Evolutionary conservation across 2,329 filamentous ascomycete species (phyloP), one percentile per base, ranked within the genome.

Genomic region (Pseudocercospora vitis): DNA sequence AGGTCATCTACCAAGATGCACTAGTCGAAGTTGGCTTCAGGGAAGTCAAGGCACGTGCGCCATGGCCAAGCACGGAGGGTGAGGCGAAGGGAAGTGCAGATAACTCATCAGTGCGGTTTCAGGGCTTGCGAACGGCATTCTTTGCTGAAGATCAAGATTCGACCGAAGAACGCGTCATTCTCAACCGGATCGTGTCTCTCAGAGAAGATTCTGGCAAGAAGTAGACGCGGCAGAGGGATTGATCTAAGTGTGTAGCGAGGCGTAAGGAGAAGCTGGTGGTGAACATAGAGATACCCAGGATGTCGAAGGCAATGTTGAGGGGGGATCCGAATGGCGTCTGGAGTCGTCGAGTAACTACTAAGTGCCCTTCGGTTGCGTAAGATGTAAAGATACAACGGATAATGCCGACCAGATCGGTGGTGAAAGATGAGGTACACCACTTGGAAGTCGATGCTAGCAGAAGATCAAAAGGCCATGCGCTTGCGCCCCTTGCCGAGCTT

Each of bases 101-200:
- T 8, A 87, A 86, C 1, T 82, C 83, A 19, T 88, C 89, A 50
- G 86, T 96, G 5, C 80, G 92, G 44, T 97, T 97, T 80, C 92
- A 97, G 78, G 92, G 85, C 2, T 85, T 96, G 79, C 81, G 92
- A 21, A 88, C 92, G 39, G 92, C 87, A 7, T 96, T 95, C 70
- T 94, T 94, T 74, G 84, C 84, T 69, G 82, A 81, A 46, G 90
- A 95, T 65, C 53, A 47, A n/a, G 88, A 84, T 0, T 72, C 68
- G 0, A 71, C 70, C 33, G 82, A 83, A 26, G 88, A 89, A n/a
- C 89, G 86, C 71, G 78, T 95, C 60, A 82, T 97, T 44, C 75
- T 97, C 24, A 97, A 97, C 75, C 82, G 90, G 48, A 96, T 97
- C 66, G 91, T 97, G 18, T 89, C 87, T 44, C 73, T 96, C 67